Conservation (phyloP, 2,329 filamentous ascomycete species). For the Cladosporium velox region DNA sequence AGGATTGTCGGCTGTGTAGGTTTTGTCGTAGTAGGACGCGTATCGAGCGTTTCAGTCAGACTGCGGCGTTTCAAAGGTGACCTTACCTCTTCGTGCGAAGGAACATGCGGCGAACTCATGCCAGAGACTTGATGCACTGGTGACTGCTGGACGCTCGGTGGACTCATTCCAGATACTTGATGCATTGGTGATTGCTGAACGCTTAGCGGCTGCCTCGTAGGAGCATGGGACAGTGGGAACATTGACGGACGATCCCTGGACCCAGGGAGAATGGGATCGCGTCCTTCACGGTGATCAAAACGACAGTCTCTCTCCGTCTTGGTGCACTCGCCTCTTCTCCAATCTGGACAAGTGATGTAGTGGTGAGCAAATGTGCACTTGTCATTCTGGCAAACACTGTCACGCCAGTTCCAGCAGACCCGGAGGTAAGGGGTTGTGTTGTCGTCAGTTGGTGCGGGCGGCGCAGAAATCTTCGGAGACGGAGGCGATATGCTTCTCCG, state of each 20-base stretch:
- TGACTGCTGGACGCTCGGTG: background rate
- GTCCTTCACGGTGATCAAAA: background rate
- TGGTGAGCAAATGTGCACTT: constrained; percentile 27
- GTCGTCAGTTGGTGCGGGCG: background rate
- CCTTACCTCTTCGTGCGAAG: background rate
- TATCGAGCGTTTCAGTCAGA: background rate
- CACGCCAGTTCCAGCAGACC: constrained; percentile 25
- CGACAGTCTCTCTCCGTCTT: constrained; percentile 12
- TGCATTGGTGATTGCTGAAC: background rate
- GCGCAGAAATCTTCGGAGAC: background rate
- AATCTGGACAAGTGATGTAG: constrained; percentile 29
- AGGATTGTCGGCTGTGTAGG: background rate
- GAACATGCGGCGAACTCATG: background rate
- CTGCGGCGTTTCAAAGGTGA: background rate
- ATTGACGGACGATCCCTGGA: no score
- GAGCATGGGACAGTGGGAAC: background rate
- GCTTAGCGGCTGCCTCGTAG: background rate
- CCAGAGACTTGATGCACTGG: background rate
- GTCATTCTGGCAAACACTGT: no score
- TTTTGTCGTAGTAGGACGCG: background rate
- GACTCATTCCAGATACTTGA: background rate
- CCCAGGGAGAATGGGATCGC: background rate
- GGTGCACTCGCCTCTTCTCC: constrained; percentile 23
- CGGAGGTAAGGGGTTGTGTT: background rate
- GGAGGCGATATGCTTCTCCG: constrained; percentile 19